A percentile compares a stretch with the other conserved stretches of the same genome.
These are phyloP conservation scores for Penicillium expansum DNA, from an alignment of 2,329 filamentous ascomycete genomes.

Conservation along the genomic window DNA sequence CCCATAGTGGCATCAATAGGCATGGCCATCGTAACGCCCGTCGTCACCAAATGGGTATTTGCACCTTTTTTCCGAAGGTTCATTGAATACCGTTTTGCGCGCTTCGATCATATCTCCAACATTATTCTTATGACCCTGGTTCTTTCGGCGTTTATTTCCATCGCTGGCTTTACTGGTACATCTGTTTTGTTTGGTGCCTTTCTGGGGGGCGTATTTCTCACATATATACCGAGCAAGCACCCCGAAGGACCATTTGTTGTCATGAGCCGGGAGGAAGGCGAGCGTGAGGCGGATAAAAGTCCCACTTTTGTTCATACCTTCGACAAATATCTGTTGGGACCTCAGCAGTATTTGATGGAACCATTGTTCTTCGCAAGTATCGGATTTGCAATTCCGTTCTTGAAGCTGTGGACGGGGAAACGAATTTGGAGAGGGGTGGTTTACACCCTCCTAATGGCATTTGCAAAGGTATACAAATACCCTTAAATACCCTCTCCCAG, in stretches of 20 bases:
- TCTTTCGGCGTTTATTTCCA: constrained; percentile 32
- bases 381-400: constrained; percentile 34
- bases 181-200: constrained; percentile 42
- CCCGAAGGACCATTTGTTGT: constrained; percentile 39
- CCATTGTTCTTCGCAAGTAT: constrained; percentile 34
- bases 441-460: constrained; percentile 30
- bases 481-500: fast-evolving
- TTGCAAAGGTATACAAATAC: constrained; percentile 27
- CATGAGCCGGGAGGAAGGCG: constrained; percentile 35
- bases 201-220: constrained; percentile 36
- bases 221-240: constrained; percentile 38
- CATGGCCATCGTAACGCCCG: constrained; percentile 36
- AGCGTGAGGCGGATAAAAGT: constrained; percentile 32
- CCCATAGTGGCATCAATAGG: constrained; percentile 40
- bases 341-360: constrained; percentile 36
- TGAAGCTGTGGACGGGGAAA: constrained; percentile 34
- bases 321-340: constrained; percentile 37
- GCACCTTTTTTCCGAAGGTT: constrained; percentile 39
- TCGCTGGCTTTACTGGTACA: constrained; percentile 39
- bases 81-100: constrained; percentile 35
- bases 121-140: constrained; percentile 38
- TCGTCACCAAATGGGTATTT: constrained; percentile 41
- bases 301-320: constrained; percentile 43
- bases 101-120: constrained; percentile 34
- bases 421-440: constrained; percentile 33